Evolutionary conservation across 2,329 filamentous ascomycete genomes (phyloP), one percentile per base, ranked within the genome.

Genomic region (Fusarium praegraminearum): DNA sequence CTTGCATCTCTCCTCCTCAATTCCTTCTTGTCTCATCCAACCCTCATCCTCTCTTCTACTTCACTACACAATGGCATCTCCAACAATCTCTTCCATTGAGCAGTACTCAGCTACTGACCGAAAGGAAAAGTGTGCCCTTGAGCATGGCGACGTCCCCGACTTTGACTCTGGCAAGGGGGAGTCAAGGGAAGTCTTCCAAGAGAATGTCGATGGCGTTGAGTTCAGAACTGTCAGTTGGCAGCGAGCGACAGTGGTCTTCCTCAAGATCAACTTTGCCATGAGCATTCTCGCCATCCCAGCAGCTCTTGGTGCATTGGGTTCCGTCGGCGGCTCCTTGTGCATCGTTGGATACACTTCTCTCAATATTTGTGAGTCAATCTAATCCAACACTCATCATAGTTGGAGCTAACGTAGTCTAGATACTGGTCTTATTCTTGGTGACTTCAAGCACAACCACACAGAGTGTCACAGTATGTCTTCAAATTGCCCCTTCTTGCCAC

Each of bases 401-500:
- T n/a, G 1, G 18, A 36, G 35, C 35, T 36, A n/a, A 36, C 35
- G 11, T n/a, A 3, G 16, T 16, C 4, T n/a, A 36, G 35, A 36
- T n/a, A 36, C 35, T 10, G 35, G 35, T 11, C 35, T 36, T 36
- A n/a, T 36, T 36, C 35, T 36, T 36, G 35, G 35, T 11, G 35
- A 36, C 18, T n/a, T 36, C 8, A 36, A 36, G 8, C 35, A 36
- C 35, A 36, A 36, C 2, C 35, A 36, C 18, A 36, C 35, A 36
- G 35, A 36, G 9, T 36, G 35, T 9, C 35, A 36, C 18, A 36
- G 35, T 36, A 36, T n/a, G 35, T n/a, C 18, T n/a, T 2, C 9
- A 3, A n/a, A n/a, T 0, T 36, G n/a, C 35, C 16, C 3, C 4
- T 0, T 11, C 10, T 10, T 36, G 35, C 0, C 18, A 36, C 4